Base-by-base conservation (phyloP, 768 basidiomycete genomes). In the Macrolepiota albuminosa region DNA sequence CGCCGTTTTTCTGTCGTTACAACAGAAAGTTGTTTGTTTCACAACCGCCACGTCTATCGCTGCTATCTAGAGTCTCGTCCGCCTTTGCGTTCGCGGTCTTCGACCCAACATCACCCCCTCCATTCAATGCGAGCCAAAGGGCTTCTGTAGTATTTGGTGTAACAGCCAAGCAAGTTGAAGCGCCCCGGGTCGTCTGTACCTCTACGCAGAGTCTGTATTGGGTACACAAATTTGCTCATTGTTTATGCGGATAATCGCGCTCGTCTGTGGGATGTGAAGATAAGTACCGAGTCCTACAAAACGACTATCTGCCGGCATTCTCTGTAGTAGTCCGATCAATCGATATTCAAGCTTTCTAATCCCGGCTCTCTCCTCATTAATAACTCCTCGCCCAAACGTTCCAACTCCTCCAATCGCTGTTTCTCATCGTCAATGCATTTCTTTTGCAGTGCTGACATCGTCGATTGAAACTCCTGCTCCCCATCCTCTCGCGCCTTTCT, bases 211-310 rank as follows among this genome's bases (percentile, higher is more conserved):
- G 70, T 96, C 16, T 91, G 84, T 66, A 70, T 91, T 7, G 78
- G 84, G 11, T 85, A 81, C 16, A 81, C 88, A 56, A 87, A 91
- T 59, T 70, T 97, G 33, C 68, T 97, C 54, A 73, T 95, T 6
- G 71, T 89, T 1, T 98, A 98, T 70, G 77, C 77, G 3, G 86
- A 91, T 62, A 85, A 83, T 2, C 83, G 87, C 56, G 91, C 90
- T 1, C 79, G 97, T 45, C 73, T 95, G 2, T 99, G 97, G 94
- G 92, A 98, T 66, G 75, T 87, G 16, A 83, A 84, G 61, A 89
- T 21, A 21, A 21, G 21, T 21, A 21, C 21, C 21, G 21, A 21
- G 21, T 21, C 21, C 21, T 21, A 21, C 21, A 21, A 37, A 36
- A 29, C 29, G 4, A 1, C 29, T 29, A 29, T 29, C 29, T 29